Base-by-base conservation (phyloP, 257 asterid genomes). In the Solanum etuberosum region DNA sequence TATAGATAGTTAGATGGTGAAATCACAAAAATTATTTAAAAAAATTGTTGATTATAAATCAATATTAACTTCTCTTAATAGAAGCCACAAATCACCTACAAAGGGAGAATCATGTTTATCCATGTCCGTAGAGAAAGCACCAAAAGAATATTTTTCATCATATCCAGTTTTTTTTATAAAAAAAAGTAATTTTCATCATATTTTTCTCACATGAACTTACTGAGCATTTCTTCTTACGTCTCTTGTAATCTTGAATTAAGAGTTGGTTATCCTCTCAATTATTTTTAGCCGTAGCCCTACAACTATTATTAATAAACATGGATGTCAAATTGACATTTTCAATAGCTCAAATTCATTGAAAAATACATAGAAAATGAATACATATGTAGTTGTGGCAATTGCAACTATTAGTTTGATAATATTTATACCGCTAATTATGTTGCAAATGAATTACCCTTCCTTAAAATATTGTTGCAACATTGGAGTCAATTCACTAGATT, bases 161-260 rank as follows among this genome's bases (percentile, higher is more conserved):
- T 51, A 91, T 57, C 6, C 18, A 46, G 18, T 46, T 46, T 46
- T 18, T 46, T 13, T 13, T 13, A 46, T 2, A 46, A 42, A 40
- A 43, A 2, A 46, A 46, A 46, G 54, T 12, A 46, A 46, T 46
- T 13, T 46, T 46, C 54, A 46, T 46, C 54, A 46, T 46, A 20
- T 89, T 90, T 88, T 91, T 94, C 51, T 92, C 94, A 61, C 92
- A 94, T 10, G 99, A 98, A 86, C 92, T 94, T 88, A 95, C 90
- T 43, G 96, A 84, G 98, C 98, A 90, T 91, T 94, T 90, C 94
- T 94, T 92, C 90, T 95, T 34, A 93, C 74, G 88, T 93, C 98
- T 87, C 91, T 95, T 11, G 61, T 51, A 51, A 51, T 16, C 61
- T 51, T 51, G 61, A 51, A 51, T 51, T 51, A 51, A 51, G 61